phyloP scores from a whole-genome alignment of 768 basidiomycete species.

The Russula emetica region DNA sequence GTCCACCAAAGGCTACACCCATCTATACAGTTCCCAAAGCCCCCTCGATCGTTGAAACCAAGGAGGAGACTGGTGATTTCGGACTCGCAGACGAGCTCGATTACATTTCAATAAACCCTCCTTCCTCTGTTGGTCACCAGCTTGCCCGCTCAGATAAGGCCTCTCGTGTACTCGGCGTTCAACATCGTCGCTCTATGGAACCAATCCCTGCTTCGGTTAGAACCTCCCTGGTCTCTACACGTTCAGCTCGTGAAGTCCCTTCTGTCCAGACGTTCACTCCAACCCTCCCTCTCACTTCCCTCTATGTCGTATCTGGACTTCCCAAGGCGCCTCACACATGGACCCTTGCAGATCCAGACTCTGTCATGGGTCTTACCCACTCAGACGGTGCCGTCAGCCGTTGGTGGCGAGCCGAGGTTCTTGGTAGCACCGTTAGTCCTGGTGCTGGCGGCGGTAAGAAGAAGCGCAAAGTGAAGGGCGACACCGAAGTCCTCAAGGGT shows the following conservation, averaged over 20 bases:
- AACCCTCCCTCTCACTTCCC: constrained; percentile 71
- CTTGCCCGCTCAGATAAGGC: constrained; percentile 64
- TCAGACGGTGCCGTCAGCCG: constrained; percentile 79
- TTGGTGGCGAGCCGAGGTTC: constrained; percentile 89
- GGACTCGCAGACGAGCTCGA: constrained; percentile 69
- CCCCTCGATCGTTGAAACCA: constrained; percentile 5
- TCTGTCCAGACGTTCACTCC: constrained; percentile 60
- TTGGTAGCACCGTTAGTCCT: constrained; percentile 82
- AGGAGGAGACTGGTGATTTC: constrained; percentile 31
- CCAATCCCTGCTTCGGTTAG: constrained; percentile 75
- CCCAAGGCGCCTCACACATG: constrained; percentile 88
- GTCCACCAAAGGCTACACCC: constrained; percentile 6
- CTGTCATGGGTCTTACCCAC: constrained; percentile 77
- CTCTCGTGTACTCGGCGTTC: constrained; percentile 70
- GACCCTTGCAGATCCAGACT: constrained; percentile 82
- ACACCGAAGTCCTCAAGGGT: constrained; percentile 63
- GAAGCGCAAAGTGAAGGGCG: constrained; percentile 61
- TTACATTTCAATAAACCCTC: constrained; percentile 54
- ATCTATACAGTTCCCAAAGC: neutral
- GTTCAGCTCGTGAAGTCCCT: constrained; percentile 54
- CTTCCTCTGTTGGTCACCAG: constrained; percentile 32
- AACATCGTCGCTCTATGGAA: constrained; percentile 75
- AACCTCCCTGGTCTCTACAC: constrained; percentile 74
- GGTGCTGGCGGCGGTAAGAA: constrained; percentile 71
- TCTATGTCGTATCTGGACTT: constrained; percentile 84